Base-by-base conservation (phyloP, 192 early-diverging fungal genomes). In the Coemansia sp. region DNA sequence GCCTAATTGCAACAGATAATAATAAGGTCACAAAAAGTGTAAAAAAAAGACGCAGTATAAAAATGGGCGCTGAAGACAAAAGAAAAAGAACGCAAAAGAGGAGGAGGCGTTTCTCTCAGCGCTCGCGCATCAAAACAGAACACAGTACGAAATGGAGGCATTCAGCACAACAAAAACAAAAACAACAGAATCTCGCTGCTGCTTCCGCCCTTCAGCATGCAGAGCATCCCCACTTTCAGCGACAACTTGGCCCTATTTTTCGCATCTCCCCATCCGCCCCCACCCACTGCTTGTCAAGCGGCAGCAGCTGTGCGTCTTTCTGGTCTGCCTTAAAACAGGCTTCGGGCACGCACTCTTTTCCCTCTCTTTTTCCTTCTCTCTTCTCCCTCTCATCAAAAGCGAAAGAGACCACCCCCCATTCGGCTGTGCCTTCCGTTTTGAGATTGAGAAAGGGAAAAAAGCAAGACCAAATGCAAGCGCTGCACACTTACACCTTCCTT, bases 41-140 rank as follows among this genome's bases (percentile, higher is more conserved):
- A 38, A 50, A 68, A 60, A 67, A 68, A 68, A 68, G 66, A 68
- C 66, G 47, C 58, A 61, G 40, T 44, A 63, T 49, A 63, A 67
- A 38, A 47, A 58, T 58, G 56, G 39, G 48, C 66, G 66, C 40
- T 18, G 44, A 44, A 58, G 37, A 43, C 32, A 37, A 65, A 42
- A 67, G 45, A 59, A 56, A 37, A 58, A 11, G 43, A 40, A 21
- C 56, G 7, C n/a, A 21, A 15, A 49, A 38, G 21, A 26, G 10
- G 21, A 26, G 10, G 37, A 21, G 38, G 45, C 45, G 39, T 37
- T 23, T 41, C 39, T 26, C 8, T 53, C 50, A 53, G 23, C 16
- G 49, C 53, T 65, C 49, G 21, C 40, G 43, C 54, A 58, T 54
- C 65, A 57, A 42, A 67, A 67, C 43, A 67, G 47, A 63, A 49